These are phyloP conservation scores for Combretum micranthum DNA, from an alignment of 345 rosid species.

Conservation along the genomic window DNA sequence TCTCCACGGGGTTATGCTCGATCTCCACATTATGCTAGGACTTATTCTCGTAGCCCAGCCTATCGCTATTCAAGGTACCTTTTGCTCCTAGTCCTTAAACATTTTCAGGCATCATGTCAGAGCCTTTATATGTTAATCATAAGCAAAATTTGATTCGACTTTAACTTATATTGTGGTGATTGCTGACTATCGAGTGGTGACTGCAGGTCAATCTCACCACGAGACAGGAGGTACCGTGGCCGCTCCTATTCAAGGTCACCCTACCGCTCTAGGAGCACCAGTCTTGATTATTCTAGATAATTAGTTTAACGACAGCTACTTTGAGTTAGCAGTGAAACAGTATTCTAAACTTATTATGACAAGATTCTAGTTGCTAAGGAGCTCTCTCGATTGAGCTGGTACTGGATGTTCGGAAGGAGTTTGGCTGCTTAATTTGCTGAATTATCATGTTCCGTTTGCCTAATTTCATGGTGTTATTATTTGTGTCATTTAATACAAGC, in stretches of 20 bases:
- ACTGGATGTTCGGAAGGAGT: too few relatives aligned
- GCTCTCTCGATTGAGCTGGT: too few relatives aligned
- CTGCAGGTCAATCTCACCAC: slow-evolving; percentile 19
- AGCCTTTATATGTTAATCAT: not conserved
- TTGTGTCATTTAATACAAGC: too few relatives aligned
- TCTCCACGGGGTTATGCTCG: slow-evolving; percentile 46
- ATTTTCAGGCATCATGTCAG: too few relatives aligned
- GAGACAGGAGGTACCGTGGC: slow-evolving; percentile 30
- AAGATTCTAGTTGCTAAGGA: too few relatives aligned
- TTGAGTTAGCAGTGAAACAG: too few relatives aligned
- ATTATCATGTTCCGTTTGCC: too few relatives aligned
- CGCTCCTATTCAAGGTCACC: slow-evolving; percentile 53
- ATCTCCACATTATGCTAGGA: slow-evolving; percentile 33
- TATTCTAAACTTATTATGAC: too few relatives aligned
- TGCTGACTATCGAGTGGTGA: not conserved
- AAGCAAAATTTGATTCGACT: not conserved
- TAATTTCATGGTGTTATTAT: too few relatives aligned
- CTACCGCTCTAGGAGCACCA: slow-evolving; percentile 37
- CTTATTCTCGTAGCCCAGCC: too few relatives aligned
- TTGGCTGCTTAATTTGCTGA: too few relatives aligned
- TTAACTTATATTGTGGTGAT: not conserved
- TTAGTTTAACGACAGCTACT: not conserved
- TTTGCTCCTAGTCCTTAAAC: not conserved
- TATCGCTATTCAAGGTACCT: slow-evolving; percentile 3
- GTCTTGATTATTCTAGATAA: slow-evolving; percentile 11